phyloP scores from a whole-genome alignment of 106 monocot genomes.

The Apostasia shenzhenica region DNA sequence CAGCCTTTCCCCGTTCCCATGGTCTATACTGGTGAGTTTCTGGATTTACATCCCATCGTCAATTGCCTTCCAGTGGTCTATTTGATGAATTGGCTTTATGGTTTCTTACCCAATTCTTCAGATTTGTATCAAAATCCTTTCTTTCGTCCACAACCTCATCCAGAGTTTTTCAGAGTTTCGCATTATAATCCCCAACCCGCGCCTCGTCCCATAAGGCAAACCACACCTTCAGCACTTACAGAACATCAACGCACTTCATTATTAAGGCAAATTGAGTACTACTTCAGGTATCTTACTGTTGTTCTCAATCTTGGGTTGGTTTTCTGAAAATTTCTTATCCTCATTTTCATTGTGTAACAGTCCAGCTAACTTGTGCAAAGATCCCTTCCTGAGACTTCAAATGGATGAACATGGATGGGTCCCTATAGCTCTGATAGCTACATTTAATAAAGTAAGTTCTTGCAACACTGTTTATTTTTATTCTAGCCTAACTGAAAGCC shows the following conservation, averaged over 20 bases:
- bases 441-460: too few species aligned
- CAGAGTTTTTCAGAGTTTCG: neutral
- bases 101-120: neutral
- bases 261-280: too few species aligned
- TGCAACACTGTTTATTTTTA: too few species aligned
- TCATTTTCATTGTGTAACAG: too few species aligned
- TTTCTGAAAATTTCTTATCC: too few species aligned
- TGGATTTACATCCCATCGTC: neutral
- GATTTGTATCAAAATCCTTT: neutral
- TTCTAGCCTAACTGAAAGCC: too few species aligned
- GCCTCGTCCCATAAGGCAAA: neutral
- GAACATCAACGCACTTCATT: neutral
- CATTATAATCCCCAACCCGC: neutral
- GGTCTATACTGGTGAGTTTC: neutral
- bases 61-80: neutral
- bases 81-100: slow-evolving; percentile 1
- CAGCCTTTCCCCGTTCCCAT: neutral
- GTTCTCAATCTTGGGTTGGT: too few species aligned
- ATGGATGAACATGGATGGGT: too few species aligned
- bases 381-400: too few species aligned
- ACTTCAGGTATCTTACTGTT: too few species aligned
- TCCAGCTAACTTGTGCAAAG: too few species aligned
- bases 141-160: neutral
- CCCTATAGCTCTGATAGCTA: too few species aligned
- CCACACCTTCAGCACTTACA: neutral